Conservation (phyloP, 1,284 basidiomycete genomes). For the Fomitiporia mediterranea region DNA sequence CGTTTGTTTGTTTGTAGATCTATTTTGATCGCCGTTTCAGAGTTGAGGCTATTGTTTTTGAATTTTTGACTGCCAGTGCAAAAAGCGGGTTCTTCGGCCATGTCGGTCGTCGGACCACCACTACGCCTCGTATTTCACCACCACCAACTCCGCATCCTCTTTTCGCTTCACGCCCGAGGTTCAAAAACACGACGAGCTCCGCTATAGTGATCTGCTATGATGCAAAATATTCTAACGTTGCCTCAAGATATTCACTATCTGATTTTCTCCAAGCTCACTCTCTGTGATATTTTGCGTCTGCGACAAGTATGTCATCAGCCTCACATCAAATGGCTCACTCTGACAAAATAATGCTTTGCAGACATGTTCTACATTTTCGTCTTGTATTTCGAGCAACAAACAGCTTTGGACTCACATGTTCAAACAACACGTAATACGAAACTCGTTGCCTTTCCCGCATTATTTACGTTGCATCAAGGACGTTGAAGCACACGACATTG, state of each 20-base stretch:
- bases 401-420: not conserved
- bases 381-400: not conserved
- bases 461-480: not conserved
- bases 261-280: not conserved
- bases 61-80: no score
- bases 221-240: not conserved
- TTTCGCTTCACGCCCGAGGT: no score
- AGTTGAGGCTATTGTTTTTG: no score
- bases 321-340: not conserved
- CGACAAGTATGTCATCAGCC: not conserved
- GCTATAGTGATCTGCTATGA: no score
- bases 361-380: not conserved
- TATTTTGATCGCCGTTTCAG: no score
- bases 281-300: not conserved
- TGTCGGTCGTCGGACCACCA: no score
- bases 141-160: no score
- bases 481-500: not conserved
- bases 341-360: not conserved
- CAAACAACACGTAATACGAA: not conserved
- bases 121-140: no score
- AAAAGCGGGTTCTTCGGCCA: no score
- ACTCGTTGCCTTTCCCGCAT: not conserved
- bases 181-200: no score
- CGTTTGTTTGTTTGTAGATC: no score
- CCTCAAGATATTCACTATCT: not conserved